A percentile compares a stretch with the other conserved stretches of the same genome.
phyloP scores from a whole-genome alignment of 495 filamentous ascomycete species.

The Cercophora newfieldiana region DNA sequence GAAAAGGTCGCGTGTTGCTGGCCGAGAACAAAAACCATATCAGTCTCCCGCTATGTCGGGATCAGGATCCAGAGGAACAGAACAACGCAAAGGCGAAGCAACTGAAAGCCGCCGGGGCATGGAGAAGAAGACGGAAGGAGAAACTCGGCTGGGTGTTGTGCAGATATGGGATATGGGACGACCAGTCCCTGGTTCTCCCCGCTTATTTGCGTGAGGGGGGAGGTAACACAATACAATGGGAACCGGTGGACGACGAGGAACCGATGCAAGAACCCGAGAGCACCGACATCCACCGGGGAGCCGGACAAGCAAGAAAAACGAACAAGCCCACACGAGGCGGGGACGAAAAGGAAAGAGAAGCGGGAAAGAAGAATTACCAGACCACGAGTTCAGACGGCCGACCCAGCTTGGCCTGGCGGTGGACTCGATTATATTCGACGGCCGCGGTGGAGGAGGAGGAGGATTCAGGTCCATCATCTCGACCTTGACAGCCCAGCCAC shows the following conservation, averaged over 20 bases:
- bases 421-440: not conserved
- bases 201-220: constrained; percentile 8
- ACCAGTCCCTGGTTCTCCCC: constrained; percentile 7
- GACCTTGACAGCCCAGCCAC: not conserved
- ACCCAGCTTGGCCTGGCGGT: not conserved
- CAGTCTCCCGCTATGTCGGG: not conserved
- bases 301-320: not conserved
- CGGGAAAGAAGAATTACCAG: not conserved
- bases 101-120: constrained; percentile 8
- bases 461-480: not conserved
- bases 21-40: constrained; percentile 7
- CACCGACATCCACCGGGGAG: not conserved
- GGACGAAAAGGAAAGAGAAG: not conserved
- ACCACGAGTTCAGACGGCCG: not conserved
- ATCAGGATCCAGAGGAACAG: not conserved
- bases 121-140: not conserved
- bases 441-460: too few relatives aligned
- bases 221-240: constrained; percentile 13
- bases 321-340: too few relatives aligned
- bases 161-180: not conserved
- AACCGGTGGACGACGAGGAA: not conserved
- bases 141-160: not conserved
- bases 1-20: not conserved
- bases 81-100: not conserved
- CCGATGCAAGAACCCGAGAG: not conserved